Evolutionary conservation across 495 filamentous ascomycete genomes (phyloP), one percentile per base, ranked within the genome.

Genomic region (Aspergillus ostianus): DNA sequence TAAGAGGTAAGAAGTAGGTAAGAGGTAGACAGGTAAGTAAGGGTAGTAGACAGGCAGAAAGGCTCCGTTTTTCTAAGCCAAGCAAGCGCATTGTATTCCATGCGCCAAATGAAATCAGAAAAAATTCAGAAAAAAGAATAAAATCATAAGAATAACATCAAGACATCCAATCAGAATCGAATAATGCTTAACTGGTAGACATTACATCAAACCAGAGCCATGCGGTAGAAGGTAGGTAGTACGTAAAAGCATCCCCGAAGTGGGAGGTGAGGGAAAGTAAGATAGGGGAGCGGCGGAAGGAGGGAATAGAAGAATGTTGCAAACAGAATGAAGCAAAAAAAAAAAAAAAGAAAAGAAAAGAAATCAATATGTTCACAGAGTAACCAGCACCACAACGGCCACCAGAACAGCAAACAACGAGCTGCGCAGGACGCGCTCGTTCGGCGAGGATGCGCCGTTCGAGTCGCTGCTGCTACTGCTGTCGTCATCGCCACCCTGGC

Each of bases 331-430:
- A 61, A 64, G 10, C 2, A 36, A 2, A 13, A 2, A 55, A 65
- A 64, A 56, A 47, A 36, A 32, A 63, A 61, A 60, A 45, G 44
- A 58, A 47, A 53, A 30, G 63, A 62, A 44, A 47, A 65, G 36
- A 52, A 64, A 62, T 61, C n/a, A 18, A 15, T 44, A 46, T 53
- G 47, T 71, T 78, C 77, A 86, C 70, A 85, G 64, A 56, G 80
- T 77, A 53, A 86, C 70, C 63, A 84, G 69, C 57, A 73, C 84
- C 46, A 84, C 73, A 21, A 85, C 67, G 4, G 83, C 83, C 45
- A 85, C 77, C 49, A 85, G 58, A 41, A 81, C 81, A 15, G 82
- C 84, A 59, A 86, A 80, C 67, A 84, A 69, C 18, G 84, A 84
- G 41, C 82, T 78, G 46, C 73, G 67, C 58, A 84, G 60, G 47